A percentile compares a stretch with the other conserved stretches of the same genome.
Conservation (phyloP, 345 rosid genomes). For the Salix brachista region DNA sequence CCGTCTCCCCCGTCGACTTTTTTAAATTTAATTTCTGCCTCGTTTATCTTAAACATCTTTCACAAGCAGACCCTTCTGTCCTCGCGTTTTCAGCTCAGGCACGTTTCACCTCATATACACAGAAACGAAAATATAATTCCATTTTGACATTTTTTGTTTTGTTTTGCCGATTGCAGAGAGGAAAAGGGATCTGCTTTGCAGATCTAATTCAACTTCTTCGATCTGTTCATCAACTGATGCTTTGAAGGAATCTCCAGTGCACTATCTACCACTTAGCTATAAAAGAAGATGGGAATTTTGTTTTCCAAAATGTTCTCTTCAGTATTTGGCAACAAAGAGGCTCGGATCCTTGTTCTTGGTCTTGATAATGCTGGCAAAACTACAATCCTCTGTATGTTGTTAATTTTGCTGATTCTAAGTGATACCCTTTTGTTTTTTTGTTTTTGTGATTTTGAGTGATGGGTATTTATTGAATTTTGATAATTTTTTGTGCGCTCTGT, state of each 20-base stretch:
- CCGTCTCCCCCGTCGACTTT: neutral
- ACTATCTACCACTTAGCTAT: neutral
- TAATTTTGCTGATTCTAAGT: neutral
- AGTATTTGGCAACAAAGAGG: constrained; percentile 24
- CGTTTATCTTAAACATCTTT: neutral
- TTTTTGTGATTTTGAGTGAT: neutral
- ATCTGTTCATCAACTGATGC: neutral
- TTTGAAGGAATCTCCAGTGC: neutral
- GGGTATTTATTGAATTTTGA: constrained; percentile 7
- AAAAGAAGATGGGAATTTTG: constrained; percentile 15
- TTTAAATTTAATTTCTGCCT: neutral
- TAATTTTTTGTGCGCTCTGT: neutral
- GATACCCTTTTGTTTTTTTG: neutral
- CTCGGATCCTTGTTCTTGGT: constrained; percentile 27
- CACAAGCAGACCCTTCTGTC: constrained; percentile 10
- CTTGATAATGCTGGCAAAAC: constrained; percentile 31
- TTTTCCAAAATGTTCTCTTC: constrained; percentile 25
- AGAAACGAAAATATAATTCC: neutral
- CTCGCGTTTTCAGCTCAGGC: constrained; percentile 3
- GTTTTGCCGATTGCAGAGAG: neutral
- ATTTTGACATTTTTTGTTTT: neutral
- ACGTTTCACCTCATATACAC: neutral
- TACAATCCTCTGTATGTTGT: constrained; percentile 22
- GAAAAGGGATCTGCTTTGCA: constrained; percentile 17
- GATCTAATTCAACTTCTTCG: constrained; percentile 14